Base-by-base conservation (phyloP, 1,284 basidiomycete species). In the Naganishia sp. region DNA sequence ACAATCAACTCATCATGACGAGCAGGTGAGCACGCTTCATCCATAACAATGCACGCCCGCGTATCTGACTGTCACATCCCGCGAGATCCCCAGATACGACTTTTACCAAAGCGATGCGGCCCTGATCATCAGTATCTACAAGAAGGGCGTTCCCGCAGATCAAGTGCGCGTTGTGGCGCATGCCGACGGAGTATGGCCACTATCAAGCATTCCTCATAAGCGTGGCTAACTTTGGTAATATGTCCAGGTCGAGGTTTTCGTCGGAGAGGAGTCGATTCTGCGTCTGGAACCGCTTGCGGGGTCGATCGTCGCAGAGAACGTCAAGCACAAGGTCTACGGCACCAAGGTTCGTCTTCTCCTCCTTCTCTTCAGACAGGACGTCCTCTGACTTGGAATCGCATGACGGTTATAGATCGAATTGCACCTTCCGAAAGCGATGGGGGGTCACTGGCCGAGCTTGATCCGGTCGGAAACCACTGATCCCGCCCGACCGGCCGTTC, bases 371-470 rank as follows among this genome's bases (percentile, higher is more conserved):
- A 7, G 18, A 9, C 3, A 10, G 18, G 3, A 16, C 10, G n/a
- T 21, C 10, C 0, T 23, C 36, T 53, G 10, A 53, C 42, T 31
- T n/a, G 33, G 5, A 6, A 10, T 36, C 50, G 46, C 28, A 36
- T 15, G 11, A 2, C 69, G 7, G 36, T 10, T 39, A 6, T 23
- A 79, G 78, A 75, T 79, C 54, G 78, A 79, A 68, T 67, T 79
- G 50, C 75, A 73, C 55, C 68, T 79, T 9, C 67, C 69, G 28
- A 79, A 79, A 67, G 70, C 68, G 28, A 69, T 70, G 42, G 68
- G 70, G 4, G 79, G 76, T 52, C 77, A 89, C 68, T 96, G 94
- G 94, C 86, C 86, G 13, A 79, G 80, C n/a, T 82, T 75, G n/a
- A 45, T 15, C 53, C 67, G n/a, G 60, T 57, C 36, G 6, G 23